Evolutionary conservation across 306 rosid genomes (phyloP).

Genomic region (Fragaria ananassa): DNA sequence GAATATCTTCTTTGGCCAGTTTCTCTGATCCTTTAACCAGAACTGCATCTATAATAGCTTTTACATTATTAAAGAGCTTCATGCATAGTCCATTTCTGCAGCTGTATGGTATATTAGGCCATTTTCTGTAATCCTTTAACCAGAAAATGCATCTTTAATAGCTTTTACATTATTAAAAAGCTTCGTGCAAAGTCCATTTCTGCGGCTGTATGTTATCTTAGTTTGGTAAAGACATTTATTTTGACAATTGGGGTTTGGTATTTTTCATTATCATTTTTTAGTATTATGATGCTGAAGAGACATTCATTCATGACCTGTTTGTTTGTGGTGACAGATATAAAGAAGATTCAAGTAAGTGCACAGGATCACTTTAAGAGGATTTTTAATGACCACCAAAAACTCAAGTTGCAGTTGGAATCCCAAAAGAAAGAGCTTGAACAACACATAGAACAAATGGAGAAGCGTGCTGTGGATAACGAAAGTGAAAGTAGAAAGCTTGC

Average conservation of each 20-base stretch:
- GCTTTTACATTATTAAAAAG: slow-evolving; percentile 14
- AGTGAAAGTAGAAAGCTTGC: slow-evolving; percentile 72
- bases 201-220: neutral
- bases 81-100: slow-evolving; percentile 18
- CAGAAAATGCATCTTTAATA: neutral
- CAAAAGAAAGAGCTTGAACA: slow-evolving; percentile 72
- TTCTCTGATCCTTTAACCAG: neutral
- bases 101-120: neutral
- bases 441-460: slow-evolving; percentile 71
- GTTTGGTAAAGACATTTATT: slow-evolving; percentile 16
- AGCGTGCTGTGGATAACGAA: slow-evolving; percentile 79
- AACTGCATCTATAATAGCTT: neutral
- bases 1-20: neutral
- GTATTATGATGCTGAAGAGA: slow-evolving; percentile 16
- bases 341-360: slow-evolving; percentile 75
- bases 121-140: neutral
- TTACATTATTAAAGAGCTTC: slow-evolving; percentile 15
- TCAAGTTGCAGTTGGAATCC: slow-evolving; percentile 75
- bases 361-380: slow-evolving; percentile 82
- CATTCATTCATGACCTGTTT: slow-evolving; percentile 29
- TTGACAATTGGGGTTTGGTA: slow-evolving; percentile 22
- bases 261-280: slow-evolving; percentile 16
- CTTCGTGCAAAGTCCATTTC: slow-evolving; percentile 20
- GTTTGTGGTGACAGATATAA: slow-evolving; percentile 55
- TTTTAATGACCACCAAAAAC: slow-evolving; percentile 68